Evolutionary conservation across 768 basidiomycete species (phyloP), one percentile per base, ranked within the genome.

Genomic region (Gymnopilus dilepis): DNA sequence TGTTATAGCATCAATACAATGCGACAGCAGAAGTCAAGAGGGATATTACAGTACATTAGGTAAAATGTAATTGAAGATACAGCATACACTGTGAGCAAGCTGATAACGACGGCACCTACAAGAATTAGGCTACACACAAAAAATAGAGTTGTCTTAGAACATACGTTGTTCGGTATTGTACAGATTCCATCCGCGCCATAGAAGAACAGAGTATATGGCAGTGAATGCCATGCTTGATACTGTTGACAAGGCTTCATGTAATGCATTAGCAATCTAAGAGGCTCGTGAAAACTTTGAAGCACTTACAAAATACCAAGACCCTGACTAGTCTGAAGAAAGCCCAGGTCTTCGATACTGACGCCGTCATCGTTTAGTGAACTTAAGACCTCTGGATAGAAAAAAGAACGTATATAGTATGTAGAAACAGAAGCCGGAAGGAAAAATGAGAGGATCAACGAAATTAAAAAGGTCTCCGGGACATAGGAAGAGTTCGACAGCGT

Each of bases 131-230:
- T 50, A 22, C 45, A 33, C n/a, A 21, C 31, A 45, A 22, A 30
- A 62, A 15, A 24, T 6, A 51, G 15, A 58, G 57, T 30, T 2
- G 31, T 41, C n/a, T n/a, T n/a, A n/a, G 19, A 38, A 58, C 74
- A 51, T 62, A 80, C 78, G 76, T 67, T 80, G 77, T 24, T 66
- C 67, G 13, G 57, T 58, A 42, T 64, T 65, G 63, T 76, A 77
- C 17, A 66, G 61, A 15, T 62, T 67, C 77, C 77, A 78, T 59
- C 76, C 76, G 24, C 72, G 72, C 24, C 74, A 56, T 17, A 78
- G 62, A 58, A 79, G 73, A 34, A 79, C 55, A 7, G 71, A 68
- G 33, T 76, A 75, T 40, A 78, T 64, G 24, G 76, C 67, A 28
- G 74, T 67, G 67, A 74, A 73, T 42, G 64, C 70, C 59, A 78